Conservation (phyloP, 1,139 yeast species). For the Hyphopichia khmerensis region DNA sequence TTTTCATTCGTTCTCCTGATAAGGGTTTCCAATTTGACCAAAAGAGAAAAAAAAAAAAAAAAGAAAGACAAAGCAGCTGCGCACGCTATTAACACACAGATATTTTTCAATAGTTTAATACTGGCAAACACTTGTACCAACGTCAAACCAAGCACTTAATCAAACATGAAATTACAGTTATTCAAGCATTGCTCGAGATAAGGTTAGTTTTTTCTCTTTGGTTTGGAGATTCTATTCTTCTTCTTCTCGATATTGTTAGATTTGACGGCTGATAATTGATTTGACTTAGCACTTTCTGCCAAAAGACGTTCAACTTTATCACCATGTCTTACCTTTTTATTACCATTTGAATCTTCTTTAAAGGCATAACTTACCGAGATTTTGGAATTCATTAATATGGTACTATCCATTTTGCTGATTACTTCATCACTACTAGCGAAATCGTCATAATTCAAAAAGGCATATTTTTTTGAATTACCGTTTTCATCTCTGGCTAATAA, state of each 20-base stretch:
- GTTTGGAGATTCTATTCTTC: neutral
- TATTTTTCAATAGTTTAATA: too few species aligned
- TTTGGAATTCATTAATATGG: constrained; percentile 64
- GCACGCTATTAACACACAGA: neutral
- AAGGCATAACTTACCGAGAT: constrained; percentile 69
- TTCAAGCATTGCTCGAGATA: too few species aligned
- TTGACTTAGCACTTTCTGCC: constrained; percentile 62
- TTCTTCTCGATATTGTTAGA: neutral
- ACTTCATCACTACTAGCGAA: constrained; percentile 76
- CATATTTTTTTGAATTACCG: constrained; percentile 62
- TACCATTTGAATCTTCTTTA: constrained; percentile 48
- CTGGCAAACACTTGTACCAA: too few species aligned
- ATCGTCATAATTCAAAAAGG: constrained; percentile 57
- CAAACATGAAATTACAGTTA: too few species aligned
- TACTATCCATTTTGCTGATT: constrained; percentile 66
- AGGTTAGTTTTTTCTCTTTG: neutral
- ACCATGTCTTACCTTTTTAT: constrained; percentile 66
- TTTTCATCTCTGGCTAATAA: constrained; percentile 49
- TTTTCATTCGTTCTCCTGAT: too few species aligned
- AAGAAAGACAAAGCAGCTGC: neutral
- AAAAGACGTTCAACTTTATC: constrained; percentile 72
- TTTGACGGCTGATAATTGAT: constrained; percentile 16
- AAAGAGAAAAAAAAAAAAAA: neutral
- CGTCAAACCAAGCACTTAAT: too few species aligned
- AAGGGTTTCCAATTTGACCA: too few species aligned